Conservation (phyloP, 2,329 filamentous ascomycete species). For the Verticillium alfalfae region DNA sequence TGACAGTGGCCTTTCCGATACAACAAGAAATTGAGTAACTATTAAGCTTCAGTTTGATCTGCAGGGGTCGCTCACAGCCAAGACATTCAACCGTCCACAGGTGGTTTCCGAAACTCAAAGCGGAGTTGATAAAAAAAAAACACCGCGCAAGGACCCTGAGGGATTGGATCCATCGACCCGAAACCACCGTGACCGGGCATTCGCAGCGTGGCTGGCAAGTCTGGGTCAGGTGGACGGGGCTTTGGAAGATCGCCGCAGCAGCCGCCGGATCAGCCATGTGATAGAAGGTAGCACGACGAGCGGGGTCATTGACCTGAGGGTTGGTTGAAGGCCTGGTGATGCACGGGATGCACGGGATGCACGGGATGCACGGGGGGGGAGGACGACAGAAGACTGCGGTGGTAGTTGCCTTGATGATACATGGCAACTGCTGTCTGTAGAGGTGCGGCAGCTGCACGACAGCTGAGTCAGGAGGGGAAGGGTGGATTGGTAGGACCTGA, state of each 20-base stretch:
- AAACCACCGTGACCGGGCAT: no score
- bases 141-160: no score
- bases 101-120: no score
- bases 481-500: background rate
- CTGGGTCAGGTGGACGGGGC: background rate
- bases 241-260: background rate
- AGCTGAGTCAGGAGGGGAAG: background rate
- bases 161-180: no score
- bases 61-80: no score
- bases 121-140: no score
- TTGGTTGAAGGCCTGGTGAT: background rate
- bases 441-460: background rate
- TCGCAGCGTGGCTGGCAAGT: background rate
- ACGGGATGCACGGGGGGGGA: background rate
- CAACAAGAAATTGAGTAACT: background rate
- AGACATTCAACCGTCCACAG: no score
- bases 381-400: background rate
- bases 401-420: background rate
- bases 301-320: background rate
- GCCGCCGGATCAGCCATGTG: background rate
- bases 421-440: background rate
- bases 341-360: background rate
- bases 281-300: background rate
- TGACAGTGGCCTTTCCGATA: background rate
- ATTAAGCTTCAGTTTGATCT: background rate